A percentile compares a stretch with the other conserved stretches of the same genome.
These are phyloP conservation scores for Gaultheria prostrata DNA, from an alignment of 148 eudicot genomes.

Conservation along the genomic window DNA sequence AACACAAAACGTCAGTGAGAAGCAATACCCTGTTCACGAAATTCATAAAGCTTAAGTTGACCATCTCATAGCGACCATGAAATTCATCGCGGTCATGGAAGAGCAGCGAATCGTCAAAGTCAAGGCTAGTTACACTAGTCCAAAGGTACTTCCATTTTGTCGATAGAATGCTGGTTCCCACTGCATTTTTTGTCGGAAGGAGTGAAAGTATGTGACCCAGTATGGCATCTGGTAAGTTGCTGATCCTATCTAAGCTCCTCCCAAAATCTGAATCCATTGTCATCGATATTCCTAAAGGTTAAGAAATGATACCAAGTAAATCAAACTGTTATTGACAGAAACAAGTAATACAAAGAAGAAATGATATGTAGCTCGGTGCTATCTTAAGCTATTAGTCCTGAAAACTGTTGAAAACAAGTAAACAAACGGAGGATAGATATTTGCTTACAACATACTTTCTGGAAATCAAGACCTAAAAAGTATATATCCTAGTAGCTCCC, in stretches of 20 bases:
- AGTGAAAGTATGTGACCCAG: conserved; percentile 25
- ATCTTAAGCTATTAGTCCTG: no score
- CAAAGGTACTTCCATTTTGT: conserved; percentile 27
- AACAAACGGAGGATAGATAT: no score
- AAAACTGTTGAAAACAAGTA: no score
- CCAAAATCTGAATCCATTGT: not conserved
- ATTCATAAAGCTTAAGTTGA: not conserved
- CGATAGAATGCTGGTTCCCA: conserved; percentile 10
- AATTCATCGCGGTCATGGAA: not conserved
- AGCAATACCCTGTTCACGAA: not conserved
- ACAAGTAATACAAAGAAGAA: no score
- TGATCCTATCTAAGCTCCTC: conserved; percentile 18
- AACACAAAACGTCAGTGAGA: not conserved
- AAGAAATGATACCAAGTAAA: not conserved
- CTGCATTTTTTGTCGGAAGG: conserved; percentile 24
- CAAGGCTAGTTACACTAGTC: conserved; percentile 20
- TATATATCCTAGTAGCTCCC: no score
- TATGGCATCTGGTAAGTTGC: conserved; percentile 18
- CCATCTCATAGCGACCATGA: no score
- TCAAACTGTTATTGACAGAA: not conserved
- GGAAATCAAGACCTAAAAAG: no score
- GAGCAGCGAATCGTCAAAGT: conserved; percentile 20
- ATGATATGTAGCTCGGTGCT: no score
- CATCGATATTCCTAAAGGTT: not conserved
- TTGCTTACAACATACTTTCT: no score